These are phyloP conservation scores for Datura wrightii DNA, from an alignment of 257 asterid genomes.

Conservation along the genomic window DNA sequence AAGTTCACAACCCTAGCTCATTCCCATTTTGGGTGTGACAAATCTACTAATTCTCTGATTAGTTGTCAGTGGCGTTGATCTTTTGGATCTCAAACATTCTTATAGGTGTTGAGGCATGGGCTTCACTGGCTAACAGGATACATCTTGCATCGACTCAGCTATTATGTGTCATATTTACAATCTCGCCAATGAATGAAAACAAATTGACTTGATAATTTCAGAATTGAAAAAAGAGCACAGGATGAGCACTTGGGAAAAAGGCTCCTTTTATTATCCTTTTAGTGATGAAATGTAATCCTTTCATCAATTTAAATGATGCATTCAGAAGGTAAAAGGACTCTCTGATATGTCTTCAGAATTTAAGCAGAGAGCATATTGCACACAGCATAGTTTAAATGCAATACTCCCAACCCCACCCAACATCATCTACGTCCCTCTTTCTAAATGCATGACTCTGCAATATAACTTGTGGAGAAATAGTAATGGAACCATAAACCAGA, in stretches of 20 bases:
- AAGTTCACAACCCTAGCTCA: no score
- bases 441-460: background rate
- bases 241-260: background rate
- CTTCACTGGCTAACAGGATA: background rate
- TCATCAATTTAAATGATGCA: background rate
- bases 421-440: background rate
- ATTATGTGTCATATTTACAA: background rate
- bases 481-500: background rate
- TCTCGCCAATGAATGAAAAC: background rate
- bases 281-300: background rate
- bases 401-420: background rate
- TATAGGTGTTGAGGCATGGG: background rate
- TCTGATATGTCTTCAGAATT: background rate
- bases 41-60: background rate
- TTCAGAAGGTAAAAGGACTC: conserved; percentile 1
- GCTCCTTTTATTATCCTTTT: background rate
- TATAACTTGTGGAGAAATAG: background rate
- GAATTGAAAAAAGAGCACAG: background rate
- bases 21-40: no score
- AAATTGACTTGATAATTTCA: background rate
- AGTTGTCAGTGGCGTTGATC: background rate
- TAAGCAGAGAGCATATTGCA: background rate
- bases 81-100: background rate
- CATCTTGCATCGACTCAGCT: background rate
- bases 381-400: background rate